Conservation (phyloP, 73 alveolate species). For the Symbiodinium natans region DNA sequence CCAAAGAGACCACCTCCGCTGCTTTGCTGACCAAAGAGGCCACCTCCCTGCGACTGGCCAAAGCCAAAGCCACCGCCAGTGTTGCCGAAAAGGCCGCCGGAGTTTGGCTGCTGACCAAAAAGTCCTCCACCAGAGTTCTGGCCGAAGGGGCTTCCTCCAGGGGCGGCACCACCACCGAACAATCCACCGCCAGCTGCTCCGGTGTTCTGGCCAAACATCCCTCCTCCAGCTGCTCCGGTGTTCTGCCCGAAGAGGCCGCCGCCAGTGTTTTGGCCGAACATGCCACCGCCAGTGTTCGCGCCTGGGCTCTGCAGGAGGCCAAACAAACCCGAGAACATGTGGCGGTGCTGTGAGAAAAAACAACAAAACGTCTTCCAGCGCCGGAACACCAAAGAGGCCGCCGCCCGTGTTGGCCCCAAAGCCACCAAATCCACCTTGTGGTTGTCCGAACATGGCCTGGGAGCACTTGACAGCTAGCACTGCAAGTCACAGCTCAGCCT, state of each 20-base stretch:
- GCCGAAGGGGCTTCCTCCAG: constrained; percentile 35
- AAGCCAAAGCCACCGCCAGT: constrained; percentile 3
- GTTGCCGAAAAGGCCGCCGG: constrained; percentile 18
- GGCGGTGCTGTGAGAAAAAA: too few species aligned
- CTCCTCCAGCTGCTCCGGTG: constrained; percentile 65
- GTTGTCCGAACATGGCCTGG: constrained; percentile 57
- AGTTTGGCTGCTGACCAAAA: constrained; percentile 51
- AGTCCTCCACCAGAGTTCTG: constrained; percentile 72
- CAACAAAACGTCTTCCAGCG: too few species aligned
- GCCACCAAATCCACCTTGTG: constrained; percentile 90
- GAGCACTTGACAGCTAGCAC: neutral
- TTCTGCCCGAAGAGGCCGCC: constrained; percentile 71
- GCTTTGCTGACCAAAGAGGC: constrained; percentile 31
- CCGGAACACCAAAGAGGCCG: constrained; percentile 51
- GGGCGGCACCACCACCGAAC: neutral
- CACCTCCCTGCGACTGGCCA: constrained; percentile 29
- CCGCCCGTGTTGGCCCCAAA: constrained; percentile 83
- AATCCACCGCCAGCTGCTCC: constrained; percentile 29
- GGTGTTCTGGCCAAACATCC: constrained; percentile 57
- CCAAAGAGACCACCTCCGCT: neutral
- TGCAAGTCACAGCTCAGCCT: too few species aligned
- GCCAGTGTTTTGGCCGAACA: constrained; percentile 82
- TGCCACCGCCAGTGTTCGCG: constrained; percentile 93
- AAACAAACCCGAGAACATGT: too few species aligned
- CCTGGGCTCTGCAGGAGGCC: constrained; percentile 8